Percentiles rank a stretch among this genome's conserved stretches.
Conservation (phyloP, 2,329 filamentous ascomycete species). For the Stagonosporopsis vannaccii region DNA sequence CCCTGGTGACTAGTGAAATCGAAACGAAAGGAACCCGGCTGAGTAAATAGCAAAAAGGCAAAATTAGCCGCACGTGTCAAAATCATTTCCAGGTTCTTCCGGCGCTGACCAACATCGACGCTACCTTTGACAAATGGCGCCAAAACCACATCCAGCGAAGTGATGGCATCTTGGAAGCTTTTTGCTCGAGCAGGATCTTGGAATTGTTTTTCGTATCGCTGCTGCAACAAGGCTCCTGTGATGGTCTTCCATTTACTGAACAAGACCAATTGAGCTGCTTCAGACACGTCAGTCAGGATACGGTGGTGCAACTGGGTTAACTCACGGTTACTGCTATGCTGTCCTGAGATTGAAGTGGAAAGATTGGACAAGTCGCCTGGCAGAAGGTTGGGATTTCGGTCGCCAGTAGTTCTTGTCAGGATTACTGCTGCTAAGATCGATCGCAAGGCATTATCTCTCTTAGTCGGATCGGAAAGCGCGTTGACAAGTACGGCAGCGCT, state of each 20-base stretch:
- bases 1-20: constrained; percentile 28
- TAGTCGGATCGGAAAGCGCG: constrained; percentile 12
- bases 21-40: constrained; percentile 40
- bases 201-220: constrained; percentile 14
- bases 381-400: constrained; percentile 22
- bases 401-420: constrained; percentile 24
- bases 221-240: constrained; percentile 28
- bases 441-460: constrained; percentile 24
- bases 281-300: neutral
- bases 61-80: constrained; percentile 36
- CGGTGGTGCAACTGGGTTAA: accelerated
- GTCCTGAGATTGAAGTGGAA: neutral
- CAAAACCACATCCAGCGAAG: constrained; percentile 31
- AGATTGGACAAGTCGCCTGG: constrained; percentile 20
- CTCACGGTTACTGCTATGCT: neutral
- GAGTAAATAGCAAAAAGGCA: constrained; percentile 40
- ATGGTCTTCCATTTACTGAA: constrained; percentile 38
- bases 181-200: constrained; percentile 8
- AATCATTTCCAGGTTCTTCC: constrained; percentile 41
- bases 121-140: constrained; percentile 27
- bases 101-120: constrained; percentile 26
- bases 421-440: constrained; percentile 27
- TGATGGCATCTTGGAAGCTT: constrained; percentile 19
- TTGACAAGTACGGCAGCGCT: neutral
- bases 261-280: constrained; percentile 21